Evolutionary conservation across 2,329 filamentous ascomycete species (phyloP).

Genomic region (Alternaria gaisen): DNA sequence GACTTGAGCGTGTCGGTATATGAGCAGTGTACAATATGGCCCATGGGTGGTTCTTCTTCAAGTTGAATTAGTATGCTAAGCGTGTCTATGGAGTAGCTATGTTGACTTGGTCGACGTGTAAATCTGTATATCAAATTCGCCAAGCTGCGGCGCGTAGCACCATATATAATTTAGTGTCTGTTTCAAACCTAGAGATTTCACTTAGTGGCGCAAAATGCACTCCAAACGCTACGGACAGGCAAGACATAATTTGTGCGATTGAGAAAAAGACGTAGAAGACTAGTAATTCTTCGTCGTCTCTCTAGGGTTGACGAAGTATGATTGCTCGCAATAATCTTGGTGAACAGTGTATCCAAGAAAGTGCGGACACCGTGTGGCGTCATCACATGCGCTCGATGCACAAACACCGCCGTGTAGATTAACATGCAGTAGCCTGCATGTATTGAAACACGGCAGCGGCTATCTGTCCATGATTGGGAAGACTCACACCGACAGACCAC

Average conservation of each 20-base stretch:
- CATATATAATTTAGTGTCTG: too few relatives aligned
- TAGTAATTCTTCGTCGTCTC: too few relatives aligned
- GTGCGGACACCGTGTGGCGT: neutral
- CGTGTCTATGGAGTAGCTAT: neutral
- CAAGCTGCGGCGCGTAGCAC: too few relatives aligned
- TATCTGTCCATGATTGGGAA: neutral
- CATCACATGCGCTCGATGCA: neutral
- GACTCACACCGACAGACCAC: slow-evolving; percentile 22
- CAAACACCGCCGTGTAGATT: neutral
- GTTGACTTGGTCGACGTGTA: neutral
- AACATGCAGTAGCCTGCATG: slow-evolving; percentile 11
- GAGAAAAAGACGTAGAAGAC: too few relatives aligned
- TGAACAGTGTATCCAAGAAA: neutral
- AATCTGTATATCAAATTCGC: neutral
- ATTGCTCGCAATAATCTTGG: too few relatives aligned
- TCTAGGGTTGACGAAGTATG: too few relatives aligned
- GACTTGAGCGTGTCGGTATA: neutral
- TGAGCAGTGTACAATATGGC: neutral
- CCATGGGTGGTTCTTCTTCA: neutral
- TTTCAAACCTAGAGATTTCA: too few relatives aligned
- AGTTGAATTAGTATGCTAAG: neutral
- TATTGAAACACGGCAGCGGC: slow-evolving; percentile 8
- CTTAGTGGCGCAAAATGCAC: too few relatives aligned
- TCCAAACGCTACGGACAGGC: too few relatives aligned
- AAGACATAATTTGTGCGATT: too few relatives aligned